Percentiles rank a stretch among this genome's conserved stretches.
phyloP scores from a whole-genome alignment of 2,329 filamentous ascomycete species.

The Bretziella fagacearum region DNA sequence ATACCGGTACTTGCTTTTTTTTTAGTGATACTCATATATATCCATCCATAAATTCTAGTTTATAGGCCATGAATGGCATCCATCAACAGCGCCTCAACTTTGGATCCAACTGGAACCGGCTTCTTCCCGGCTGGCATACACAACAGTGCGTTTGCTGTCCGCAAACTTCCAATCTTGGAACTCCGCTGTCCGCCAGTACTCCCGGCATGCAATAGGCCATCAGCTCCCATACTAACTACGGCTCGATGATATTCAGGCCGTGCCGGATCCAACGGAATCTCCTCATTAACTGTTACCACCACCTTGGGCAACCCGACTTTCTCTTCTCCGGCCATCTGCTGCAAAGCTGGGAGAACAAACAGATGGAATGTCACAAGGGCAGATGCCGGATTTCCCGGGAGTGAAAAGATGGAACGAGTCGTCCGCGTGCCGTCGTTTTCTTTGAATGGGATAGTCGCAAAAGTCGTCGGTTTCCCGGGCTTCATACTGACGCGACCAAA shows the following conservation, averaged over 20 bases:
- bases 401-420: slow-evolving; percentile 62
- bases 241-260: slow-evolving; percentile 86
- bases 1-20: not conserved
- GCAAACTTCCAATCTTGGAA: slow-evolving; percentile 74
- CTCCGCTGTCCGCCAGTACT: slow-evolving; percentile 87
- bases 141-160: slow-evolving; percentile 72
- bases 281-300: slow-evolving; percentile 52
- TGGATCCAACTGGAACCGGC: slow-evolving; percentile 48
- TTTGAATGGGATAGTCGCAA: slow-evolving; percentile 66
- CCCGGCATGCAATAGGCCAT: slow-evolving; percentile 53
- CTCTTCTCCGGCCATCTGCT: slow-evolving; percentile 53
- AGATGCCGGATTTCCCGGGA: slow-evolving; percentile 87
- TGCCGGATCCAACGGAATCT: slow-evolving; percentile 55
- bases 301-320: slow-evolving; percentile 55
- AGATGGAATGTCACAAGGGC: slow-evolving; percentile 87
- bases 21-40: not conserved
- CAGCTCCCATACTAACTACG: slow-evolving; percentile 44
- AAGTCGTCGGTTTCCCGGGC: slow-evolving; percentile 92
- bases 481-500: slow-evolving; percentile 97
- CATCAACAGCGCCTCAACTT: slow-evolving; percentile 68
- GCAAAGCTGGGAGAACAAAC: slow-evolving; percentile 77
- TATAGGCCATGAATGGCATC: slow-evolving; percentile 13
- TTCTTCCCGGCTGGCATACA: slow-evolving; percentile 52
- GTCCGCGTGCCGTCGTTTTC: slow-evolving; percentile 31
- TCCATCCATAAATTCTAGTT: not conserved